Base-by-base conservation (phyloP, 192 early-diverging fungal species). In the Podila horticola region DNA sequence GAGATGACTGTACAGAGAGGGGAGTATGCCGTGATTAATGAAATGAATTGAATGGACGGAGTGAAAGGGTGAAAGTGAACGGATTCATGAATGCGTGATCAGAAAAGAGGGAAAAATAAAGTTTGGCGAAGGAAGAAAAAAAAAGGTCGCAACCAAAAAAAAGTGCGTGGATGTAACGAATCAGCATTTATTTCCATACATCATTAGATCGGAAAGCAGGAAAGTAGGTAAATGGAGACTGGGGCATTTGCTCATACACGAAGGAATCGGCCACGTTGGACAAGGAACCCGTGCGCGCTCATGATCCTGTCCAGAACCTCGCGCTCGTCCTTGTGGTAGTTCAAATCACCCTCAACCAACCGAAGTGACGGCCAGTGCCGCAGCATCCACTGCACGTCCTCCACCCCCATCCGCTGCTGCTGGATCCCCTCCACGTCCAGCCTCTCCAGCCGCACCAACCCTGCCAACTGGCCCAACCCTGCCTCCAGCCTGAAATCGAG, bases 351-450 rank as follows among this genome's bases (percentile, higher is more conserved):
- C 49, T 72, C 51, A 2, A 72, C 29, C 30, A 52, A 9, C 62
- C 60, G n/a, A 22, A 64, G 33, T 10, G 31, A 30, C n/a, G 69
- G 69, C 69, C 69, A 71, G 22, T 71, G 38, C 41, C 61, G 58
- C 59, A 71, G 22, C 69, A 71, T 71, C 69, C 69, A 71, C 22
- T 51, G 26, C 28, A 71, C 30, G 22, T 71, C 69, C 29, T 30
- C 13, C 31, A 29, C 59, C 12, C 24, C 29, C 58, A 71, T 33
- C 22, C 22, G 59, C 41, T 71, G 69, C 38, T 62, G 45, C 38
- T 62, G 45, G 29, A 71, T 71, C 10, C 66, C 66, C 30, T 67
- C 66, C 49, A 67, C 15, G 28, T 67, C 51, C 33, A 67, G 22
- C 15, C 51, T 24, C 51, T 67, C 52, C n/a, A 67, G 13, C 15